These are phyloP conservation scores for Geotrichum macrosporum DNA, from an alignment of 1,139 yeast species.

Conservation along the genomic window DNA sequence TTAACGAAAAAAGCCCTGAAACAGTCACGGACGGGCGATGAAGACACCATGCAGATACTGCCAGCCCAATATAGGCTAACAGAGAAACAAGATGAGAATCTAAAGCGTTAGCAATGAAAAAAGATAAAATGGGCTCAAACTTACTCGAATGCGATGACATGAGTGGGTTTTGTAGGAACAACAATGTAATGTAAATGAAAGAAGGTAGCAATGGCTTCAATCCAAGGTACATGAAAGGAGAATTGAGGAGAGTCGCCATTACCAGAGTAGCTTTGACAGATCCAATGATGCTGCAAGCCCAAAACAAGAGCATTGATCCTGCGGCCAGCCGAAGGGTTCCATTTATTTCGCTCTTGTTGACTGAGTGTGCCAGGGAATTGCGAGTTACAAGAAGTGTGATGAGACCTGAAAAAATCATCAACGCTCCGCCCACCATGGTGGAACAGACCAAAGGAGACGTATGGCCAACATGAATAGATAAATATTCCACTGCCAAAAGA, in stretches of 20 bases:
- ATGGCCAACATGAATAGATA: slow-evolving; percentile 21
- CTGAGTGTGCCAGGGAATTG: background rate
- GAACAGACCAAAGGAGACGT: slow-evolving; percentile 24
- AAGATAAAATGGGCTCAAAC: too few species aligned
- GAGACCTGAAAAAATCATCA: slow-evolving; percentile 29
- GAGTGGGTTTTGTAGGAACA: slow-evolving; percentile 17
- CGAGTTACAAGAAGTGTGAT: slow-evolving; percentile 27
- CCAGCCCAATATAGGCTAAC: slow-evolving; percentile 13
- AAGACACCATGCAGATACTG: slow-evolving; percentile 18
- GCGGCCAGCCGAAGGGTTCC: slow-evolving; percentile 17
- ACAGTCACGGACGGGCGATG: slow-evolving; percentile 17
- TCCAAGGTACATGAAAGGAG: slow-evolving; percentile 16
- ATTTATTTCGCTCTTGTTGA: slow-evolving; percentile 13
- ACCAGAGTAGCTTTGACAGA: slow-evolving; percentile 21
- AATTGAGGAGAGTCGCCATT: slow-evolving; percentile 18
- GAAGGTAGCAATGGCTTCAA: slow-evolving; percentile 17
- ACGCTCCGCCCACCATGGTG: slow-evolving; percentile 29
- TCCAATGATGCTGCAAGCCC: slow-evolving; percentile 22
- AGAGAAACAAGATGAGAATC: slow-evolving; percentile 6
- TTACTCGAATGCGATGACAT: slow-evolving; percentile 13
- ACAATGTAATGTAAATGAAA: slow-evolving; percentile 11
- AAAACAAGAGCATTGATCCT: slow-evolving; percentile 19
- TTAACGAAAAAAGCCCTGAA: slow-evolving; percentile 14
- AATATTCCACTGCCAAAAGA: slow-evolving; percentile 32
- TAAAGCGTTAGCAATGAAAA: too few species aligned